Evolutionary conservation across 2,329 filamentous ascomycete genomes (phyloP).

Genomic region (Cordyceps cateniannulata): DNA sequence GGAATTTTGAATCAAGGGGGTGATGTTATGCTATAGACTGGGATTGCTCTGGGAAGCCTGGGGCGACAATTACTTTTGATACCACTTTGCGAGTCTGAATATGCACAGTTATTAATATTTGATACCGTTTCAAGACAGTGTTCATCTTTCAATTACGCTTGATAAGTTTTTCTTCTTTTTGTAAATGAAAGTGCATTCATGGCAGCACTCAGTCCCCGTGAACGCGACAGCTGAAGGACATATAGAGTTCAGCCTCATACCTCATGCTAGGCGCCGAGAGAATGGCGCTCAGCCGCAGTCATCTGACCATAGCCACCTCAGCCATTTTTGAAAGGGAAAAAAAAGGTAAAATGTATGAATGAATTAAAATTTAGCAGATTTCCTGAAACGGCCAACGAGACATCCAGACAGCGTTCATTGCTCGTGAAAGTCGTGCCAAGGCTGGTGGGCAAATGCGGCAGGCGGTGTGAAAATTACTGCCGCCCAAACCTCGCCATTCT

Average conservation of each 20-base stretch:
- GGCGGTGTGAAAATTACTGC: conserved; percentile 12
- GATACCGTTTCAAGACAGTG: background rate
- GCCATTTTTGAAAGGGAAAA: background rate
- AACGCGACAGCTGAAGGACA: background rate
- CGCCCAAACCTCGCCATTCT: conserved; percentile 1
- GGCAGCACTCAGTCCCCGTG: background rate
- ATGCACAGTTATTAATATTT: background rate
- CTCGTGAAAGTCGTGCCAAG: background rate
- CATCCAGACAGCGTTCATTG: too few species aligned
- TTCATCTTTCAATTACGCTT: background rate
- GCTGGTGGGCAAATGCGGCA: background rate
- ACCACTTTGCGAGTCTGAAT: conserved; percentile 6
- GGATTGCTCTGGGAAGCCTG: background rate
- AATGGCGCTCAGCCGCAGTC: conserved; percentile 2
- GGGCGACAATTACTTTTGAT: conserved; percentile 1
- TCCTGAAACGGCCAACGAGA: background rate
- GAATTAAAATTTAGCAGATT: background rate
- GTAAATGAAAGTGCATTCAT: background rate
- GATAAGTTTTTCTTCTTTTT: background rate
- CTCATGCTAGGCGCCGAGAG: background rate
- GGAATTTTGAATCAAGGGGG: background rate
- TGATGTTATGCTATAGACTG: background rate
- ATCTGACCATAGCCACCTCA: conserved; percentile 1
- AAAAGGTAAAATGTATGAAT: background rate
- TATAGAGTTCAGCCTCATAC: background rate